Evolutionary conservation across 2,329 filamentous ascomycete species (phyloP).

Genomic region (Verticillium tricorpus): DNA sequence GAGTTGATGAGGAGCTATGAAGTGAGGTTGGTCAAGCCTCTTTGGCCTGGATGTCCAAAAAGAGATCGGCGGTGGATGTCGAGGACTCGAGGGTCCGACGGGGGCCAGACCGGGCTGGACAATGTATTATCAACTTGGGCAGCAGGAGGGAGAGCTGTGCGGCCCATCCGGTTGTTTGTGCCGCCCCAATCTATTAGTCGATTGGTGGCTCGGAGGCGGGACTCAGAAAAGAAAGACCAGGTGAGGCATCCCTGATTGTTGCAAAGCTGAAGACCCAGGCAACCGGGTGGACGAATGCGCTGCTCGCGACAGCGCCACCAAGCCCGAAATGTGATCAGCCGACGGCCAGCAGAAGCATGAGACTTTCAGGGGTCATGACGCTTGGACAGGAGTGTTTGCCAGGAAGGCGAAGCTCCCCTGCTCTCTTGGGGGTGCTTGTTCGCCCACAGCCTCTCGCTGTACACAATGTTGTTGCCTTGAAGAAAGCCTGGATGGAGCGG

Average conservation of each 20-base stretch:
- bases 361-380: neutral
- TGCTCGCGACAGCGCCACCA: neutral
- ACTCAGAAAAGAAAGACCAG: neutral
- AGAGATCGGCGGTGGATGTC: no score
- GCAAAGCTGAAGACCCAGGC: neutral
- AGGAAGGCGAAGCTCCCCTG: neutral
- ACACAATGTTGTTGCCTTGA: no score
- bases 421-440: neutral
- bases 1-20: neutral
- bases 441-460: no score
- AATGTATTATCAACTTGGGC: no score
- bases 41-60: no score
- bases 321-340: neutral
- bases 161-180: neutral
- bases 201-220: neutral
- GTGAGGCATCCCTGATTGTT: neutral
- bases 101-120: no score
- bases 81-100: no score
- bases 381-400: neutral
- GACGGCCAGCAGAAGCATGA: neutral
- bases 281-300: neutral
- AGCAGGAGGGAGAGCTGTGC: neutral
- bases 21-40: no score
- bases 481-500: no score
- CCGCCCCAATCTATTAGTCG: neutral